These are phyloP conservation scores for Colletotrichum sp. DNA, from an alignment of 2,329 filamentous ascomycete species.

Conservation along the genomic window DNA sequence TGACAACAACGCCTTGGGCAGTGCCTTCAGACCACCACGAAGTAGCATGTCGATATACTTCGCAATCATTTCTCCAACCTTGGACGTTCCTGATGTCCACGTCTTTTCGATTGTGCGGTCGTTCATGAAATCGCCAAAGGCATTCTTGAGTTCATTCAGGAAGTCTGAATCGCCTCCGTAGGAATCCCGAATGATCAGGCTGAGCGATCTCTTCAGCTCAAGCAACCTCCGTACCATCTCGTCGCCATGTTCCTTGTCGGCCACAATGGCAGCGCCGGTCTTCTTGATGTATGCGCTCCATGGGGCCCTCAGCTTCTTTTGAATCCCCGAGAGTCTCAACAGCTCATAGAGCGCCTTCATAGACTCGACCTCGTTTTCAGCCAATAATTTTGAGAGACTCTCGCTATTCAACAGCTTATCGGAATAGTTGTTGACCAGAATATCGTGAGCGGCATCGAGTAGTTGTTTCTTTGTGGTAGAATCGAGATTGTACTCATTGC, in stretches of 20 bases:
- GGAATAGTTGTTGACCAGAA: slow-evolving; percentile 72
- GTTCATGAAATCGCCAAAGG: slow-evolving; percentile 92
- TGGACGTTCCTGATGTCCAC: slow-evolving; percentile 85
- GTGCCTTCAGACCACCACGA: slow-evolving; percentile 83
- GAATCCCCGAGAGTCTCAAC: slow-evolving; percentile 73
- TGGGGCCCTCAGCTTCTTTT: slow-evolving; percentile 69
- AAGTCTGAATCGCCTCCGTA: slow-evolving; percentile 82
- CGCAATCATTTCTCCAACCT: slow-evolving; percentile 98
- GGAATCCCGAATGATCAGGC: slow-evolving; percentile 75
- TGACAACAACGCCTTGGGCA: slow-evolving; percentile 71
- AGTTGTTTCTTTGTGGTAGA: slow-evolving; percentile 80
- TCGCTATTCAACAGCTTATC: slow-evolving; percentile 67
- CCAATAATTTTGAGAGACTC: slow-evolving; percentile 75
- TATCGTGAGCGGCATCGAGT: slow-evolving; percentile 72
- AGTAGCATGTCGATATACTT: slow-evolving; percentile 94
- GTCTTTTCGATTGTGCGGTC: slow-evolving; percentile 74
- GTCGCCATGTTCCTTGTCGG: slow-evolving; percentile 76
- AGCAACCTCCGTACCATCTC: slow-evolving; percentile 88
- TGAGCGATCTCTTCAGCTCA: slow-evolving; percentile 78
- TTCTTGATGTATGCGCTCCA: slow-evolving; percentile 82
- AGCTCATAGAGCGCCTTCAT: slow-evolving; percentile 80
- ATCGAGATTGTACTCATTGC: slow-evolving; percentile 82
- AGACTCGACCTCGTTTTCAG: slow-evolving; percentile 70
- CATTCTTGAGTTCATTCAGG: slow-evolving; percentile 78
- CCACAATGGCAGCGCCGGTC: slow-evolving; percentile 78